Evolutionary conservation across 176 grass and related monocot genomes (phyloP), one percentile per base, ranked within the genome.

Genomic region (Chrysopogon serrulatus): DNA sequence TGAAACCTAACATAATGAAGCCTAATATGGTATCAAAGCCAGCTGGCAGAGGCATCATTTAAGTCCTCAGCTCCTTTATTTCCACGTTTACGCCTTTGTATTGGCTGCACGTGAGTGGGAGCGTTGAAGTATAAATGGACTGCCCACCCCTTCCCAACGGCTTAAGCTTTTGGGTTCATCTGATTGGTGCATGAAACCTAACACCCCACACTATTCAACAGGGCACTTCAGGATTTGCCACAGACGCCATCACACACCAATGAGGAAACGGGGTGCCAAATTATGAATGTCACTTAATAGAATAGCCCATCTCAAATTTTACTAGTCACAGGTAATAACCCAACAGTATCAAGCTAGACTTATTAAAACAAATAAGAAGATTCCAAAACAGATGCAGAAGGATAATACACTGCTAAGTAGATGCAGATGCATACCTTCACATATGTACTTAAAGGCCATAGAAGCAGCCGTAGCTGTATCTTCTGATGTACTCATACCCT

Each of bases 371-470:
- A 71, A 71, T 37, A 62, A 66, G 24, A n/a, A 35, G 2, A 70
- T 60, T 51, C 26, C 6, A 11, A 79, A 84, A 41, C 16, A 72
- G 27, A 84, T 59, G 65, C 30, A 17, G 34, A 14, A 81, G 40
- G 30, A 56, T 57, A 87, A 87, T 5, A 75, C 33, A 37, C 27
- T 32, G 35, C 16, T 34, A 70, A 81, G 30, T 18, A 84, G 28
- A 85, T 73, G 65, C 24, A 23, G 35, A 86, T 77, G 43, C 45
- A 44, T 94, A 99, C 96, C 96, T 99, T 99, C 96, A 92, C 96
- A 99, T 92, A 99, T 96, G 86, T 96, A 92, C 80, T 99, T 99
- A 79, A 96, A 99, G 87, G 96, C 84, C 85, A 99, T 47, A 87
- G 91, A 94, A 79, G 93, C 91, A 49, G 96, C 91, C 73, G 91